Evolutionary conservation across 2,329 filamentous ascomycete genomes (phyloP).

Genomic region (Fusarium buxicola): DNA sequence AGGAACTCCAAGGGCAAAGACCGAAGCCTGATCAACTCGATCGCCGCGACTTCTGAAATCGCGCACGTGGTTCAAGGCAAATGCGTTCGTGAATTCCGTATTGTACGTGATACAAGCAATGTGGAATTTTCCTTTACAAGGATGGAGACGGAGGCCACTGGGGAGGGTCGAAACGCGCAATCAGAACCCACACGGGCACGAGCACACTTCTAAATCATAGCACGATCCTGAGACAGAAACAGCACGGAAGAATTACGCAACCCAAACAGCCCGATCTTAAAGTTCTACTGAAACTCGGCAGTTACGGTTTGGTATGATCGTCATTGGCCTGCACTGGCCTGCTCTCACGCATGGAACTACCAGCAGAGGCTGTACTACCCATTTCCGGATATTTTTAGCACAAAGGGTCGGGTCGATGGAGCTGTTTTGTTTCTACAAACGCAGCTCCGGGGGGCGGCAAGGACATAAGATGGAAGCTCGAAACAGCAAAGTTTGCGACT

Average conservation of each 20-base stretch:
- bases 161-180: conserved; percentile 10
- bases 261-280: neutral
- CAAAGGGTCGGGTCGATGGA: conserved; percentile 1
- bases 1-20: neutral
- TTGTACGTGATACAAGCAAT: conserved; percentile 12
- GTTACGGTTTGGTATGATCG: conserved; percentile 14
- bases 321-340: conserved; percentile 6
- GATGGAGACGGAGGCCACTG: neutral
- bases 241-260: neutral
- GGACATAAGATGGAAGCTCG: conserved; percentile 18
- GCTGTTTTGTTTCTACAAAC: neutral
- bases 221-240: conserved; percentile 5
- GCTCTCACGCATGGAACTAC: conserved; percentile 5
- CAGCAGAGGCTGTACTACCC: neutral
- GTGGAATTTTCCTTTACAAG: neutral
- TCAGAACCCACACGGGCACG: conserved; percentile 3
- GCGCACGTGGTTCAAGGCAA: neutral
- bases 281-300: conserved; percentile 10
- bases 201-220: neutral
- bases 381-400: neutral
- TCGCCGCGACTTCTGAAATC: neutral
- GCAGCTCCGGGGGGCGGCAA: conserved; percentile 2
- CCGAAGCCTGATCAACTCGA: neutral
- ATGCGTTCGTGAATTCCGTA: neutral
- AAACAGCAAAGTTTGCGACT: conserved; percentile 11